These are phyloP conservation scores for Annulohypoxylon maeteangense DNA, from an alignment of 495 filamentous ascomycete species.

Conservation along the genomic window DNA sequence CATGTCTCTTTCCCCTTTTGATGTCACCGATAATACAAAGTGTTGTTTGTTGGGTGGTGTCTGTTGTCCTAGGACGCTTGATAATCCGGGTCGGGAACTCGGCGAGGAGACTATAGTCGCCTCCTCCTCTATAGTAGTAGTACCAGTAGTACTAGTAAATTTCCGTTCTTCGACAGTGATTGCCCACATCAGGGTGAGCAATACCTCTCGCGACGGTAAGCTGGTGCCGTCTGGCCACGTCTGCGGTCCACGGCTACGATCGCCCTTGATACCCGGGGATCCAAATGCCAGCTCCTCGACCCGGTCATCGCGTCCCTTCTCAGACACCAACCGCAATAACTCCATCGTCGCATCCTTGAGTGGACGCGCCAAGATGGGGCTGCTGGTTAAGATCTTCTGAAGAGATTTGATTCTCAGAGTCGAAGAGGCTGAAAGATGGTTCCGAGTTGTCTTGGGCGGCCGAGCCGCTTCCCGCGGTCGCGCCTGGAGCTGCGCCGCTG, in stretches of 20 bases:
- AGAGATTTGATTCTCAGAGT: slow-evolving; percentile 62
- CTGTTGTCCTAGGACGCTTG: slow-evolving; percentile 45
- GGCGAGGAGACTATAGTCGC: slow-evolving; percentile 37
- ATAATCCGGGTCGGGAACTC: slow-evolving; percentile 41
- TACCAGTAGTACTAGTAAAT: slow-evolving; percentile 12
- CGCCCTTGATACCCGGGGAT: slow-evolving; percentile 54
- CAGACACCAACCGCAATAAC: slow-evolving; percentile 78
- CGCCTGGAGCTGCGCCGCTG: slow-evolving; percentile 53
- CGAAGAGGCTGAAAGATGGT: slow-evolving; percentile 49
- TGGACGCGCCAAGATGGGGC: slow-evolving; percentile 91
- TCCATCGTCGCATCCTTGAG: slow-evolving; percentile 89
- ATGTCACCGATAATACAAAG: slow-evolving; percentile 45
- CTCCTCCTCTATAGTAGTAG: slow-evolving; percentile 16
- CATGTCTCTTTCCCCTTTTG: slow-evolving; percentile 39
- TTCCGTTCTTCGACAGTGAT: slow-evolving; percentile 60
- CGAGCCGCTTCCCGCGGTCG: slow-evolving; percentile 49
- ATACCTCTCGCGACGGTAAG: slow-evolving; percentile 62
- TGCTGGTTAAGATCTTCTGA: slow-evolving; percentile 75
- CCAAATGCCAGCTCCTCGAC: slow-evolving; percentile 53
- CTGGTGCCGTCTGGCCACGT: slow-evolving; percentile 55
- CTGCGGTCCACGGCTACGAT: slow-evolving; percentile 52
- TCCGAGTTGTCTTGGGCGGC: slow-evolving; percentile 46
- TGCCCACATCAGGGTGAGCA: slow-evolving; percentile 65
- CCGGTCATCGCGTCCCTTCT: slow-evolving; percentile 53
- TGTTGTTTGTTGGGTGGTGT: slow-evolving; percentile 37